A percentile compares a stretch with the other conserved stretches of the same genome.
These are phyloP conservation scores for Phytopythium cucurbitacearum DNA, from an alignment of 352 stramenopile genomes.

Conservation along the genomic window DNA sequence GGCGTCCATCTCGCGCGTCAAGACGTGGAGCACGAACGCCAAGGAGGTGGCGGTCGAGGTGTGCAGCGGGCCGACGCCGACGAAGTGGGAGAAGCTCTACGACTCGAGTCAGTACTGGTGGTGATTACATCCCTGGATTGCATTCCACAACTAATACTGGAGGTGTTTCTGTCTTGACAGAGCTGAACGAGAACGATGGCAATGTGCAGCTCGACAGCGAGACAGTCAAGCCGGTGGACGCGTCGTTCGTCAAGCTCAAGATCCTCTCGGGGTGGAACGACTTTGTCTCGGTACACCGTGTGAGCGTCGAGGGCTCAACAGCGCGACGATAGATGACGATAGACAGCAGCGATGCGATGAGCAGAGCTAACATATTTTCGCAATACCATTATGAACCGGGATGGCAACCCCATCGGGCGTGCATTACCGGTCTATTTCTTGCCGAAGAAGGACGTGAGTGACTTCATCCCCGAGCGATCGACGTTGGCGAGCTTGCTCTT, in stretches of 20 bases:
- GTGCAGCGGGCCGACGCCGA: conserved; percentile 60
- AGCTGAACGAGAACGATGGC: conserved; percentile 75
- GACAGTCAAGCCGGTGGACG: conserved; percentile 61
- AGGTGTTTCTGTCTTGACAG: conserved; percentile 15
- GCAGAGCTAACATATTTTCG: neutral
- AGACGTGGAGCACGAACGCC: conserved; percentile 73
- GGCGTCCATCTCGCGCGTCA: conserved; percentile 70
- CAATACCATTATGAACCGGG: neutral
- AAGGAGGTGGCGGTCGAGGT: conserved; percentile 72
- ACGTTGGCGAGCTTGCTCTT: conserved; percentile 81
- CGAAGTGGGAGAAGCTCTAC: conserved; percentile 80
- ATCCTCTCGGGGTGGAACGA: conserved; percentile 82
- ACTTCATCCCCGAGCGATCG: conserved; percentile 78
- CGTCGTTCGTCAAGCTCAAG: conserved; percentile 82
- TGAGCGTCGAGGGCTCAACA: conserved; percentile 76
- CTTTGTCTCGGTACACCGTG: conserved; percentile 70
- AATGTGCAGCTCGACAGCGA: conserved; percentile 80
- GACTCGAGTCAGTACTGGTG: conserved; percentile 45
- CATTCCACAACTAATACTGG: neutral
- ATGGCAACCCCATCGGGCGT: neutral
- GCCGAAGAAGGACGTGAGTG: conserved; percentile 76
- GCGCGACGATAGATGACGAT: conserved; percentile 23
- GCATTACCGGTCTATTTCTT: conserved; percentile 48
- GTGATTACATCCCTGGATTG: neutral
- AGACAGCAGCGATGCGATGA: neutral